A percentile compares a stretch with the other conserved stretches of the same genome.
Evolutionary conservation across 2,329 filamentous ascomycete species (phyloP).

Genomic region (Blastomyces emzantsi): DNA sequence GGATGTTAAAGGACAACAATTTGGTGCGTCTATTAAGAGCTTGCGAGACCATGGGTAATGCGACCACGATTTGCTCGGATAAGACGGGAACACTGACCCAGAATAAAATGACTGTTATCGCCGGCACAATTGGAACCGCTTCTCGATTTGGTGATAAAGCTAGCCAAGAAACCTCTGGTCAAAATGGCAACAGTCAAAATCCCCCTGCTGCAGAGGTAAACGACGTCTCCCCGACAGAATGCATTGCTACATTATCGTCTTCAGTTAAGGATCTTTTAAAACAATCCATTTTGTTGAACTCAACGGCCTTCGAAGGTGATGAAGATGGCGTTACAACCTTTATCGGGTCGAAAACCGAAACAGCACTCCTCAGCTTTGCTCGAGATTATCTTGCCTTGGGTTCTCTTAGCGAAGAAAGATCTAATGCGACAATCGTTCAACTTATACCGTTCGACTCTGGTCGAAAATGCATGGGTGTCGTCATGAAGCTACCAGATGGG

Average conservation of each 20-base stretch:
- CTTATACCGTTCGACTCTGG: slow-evolving; percentile 67
- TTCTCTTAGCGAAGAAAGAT: slow-evolving; percentile 53
- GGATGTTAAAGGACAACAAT: slow-evolving; percentile 56
- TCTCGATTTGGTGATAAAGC: slow-evolving; percentile 36
- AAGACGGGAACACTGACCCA: slow-evolving; percentile 59
- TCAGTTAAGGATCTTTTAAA: slow-evolving; percentile 49
- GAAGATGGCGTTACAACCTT: slow-evolving; percentile 52
- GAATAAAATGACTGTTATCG: slow-evolving; percentile 55
- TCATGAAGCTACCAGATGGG: slow-evolving; percentile 32
- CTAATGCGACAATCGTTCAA: slow-evolving; percentile 54
- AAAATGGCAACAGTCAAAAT: slow-evolving; percentile 18
- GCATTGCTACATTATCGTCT: slow-evolving; percentile 43
- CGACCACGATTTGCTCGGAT: slow-evolving; percentile 55
- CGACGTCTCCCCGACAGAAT: slow-evolving; percentile 46
- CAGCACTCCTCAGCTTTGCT: slow-evolving; percentile 61
- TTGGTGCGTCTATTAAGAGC: slow-evolving; percentile 51
- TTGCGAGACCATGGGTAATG: slow-evolving; percentile 57
- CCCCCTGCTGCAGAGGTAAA: slow-evolving; percentile 30
- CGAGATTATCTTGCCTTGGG: slow-evolving; percentile 58
- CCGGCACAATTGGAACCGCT: slow-evolving; percentile 45
- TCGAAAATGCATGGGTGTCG: slow-evolving; percentile 55
- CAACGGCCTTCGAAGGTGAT: slow-evolving; percentile 59
- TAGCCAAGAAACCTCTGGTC: slow-evolving; percentile 20
- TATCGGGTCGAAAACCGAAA: slow-evolving; percentile 70
- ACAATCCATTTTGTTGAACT: slow-evolving; percentile 59